phyloP scores from a whole-genome alignment of 2,329 filamentous ascomycete genomes.

The Aspergillus ochraceoroseus region DNA sequence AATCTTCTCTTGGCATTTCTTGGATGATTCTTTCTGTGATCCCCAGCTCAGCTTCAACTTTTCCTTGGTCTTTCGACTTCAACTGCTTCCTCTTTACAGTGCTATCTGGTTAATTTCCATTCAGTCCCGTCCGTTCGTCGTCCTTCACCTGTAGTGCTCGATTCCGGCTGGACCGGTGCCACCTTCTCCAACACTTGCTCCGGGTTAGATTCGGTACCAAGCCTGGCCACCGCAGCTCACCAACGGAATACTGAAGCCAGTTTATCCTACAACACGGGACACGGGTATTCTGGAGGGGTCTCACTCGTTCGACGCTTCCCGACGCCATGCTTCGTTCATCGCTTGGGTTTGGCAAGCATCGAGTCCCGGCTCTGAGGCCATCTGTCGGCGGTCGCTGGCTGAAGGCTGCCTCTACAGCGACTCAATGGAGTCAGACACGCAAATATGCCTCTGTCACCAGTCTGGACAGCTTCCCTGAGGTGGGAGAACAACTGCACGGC shows the following conservation, averaged over 20 bases:
- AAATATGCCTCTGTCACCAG: constrained; percentile 59
- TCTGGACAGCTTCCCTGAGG: constrained; percentile 67
- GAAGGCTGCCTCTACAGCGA: constrained; percentile 16
- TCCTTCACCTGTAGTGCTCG: constrained; percentile 1
- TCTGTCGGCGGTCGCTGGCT: constrained; percentile 20
- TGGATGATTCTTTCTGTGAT: constrained; percentile 7
- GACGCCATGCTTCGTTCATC: constrained; percentile 34
- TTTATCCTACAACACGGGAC: no score
- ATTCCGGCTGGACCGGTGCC: constrained; percentile 15
- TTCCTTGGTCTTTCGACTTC: constrained; percentile 1
- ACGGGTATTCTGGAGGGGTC: no score
- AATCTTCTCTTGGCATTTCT: constrained; percentile 25
- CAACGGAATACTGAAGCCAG: neutral
- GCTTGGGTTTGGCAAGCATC: constrained; percentile 26
- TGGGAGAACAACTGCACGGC: constrained; percentile 83
- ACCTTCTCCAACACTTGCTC: no score
- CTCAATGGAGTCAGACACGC: constrained; percentile 17
- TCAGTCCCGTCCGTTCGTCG: neutral
- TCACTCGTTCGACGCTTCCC: neutral
- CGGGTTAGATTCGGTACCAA: no score
- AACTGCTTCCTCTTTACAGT: neutral
- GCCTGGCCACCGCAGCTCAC: no score
- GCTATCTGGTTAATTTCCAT: neutral
- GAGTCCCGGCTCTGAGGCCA: constrained; percentile 22
- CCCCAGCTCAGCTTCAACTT: constrained; percentile 2